These are phyloP conservation scores for Aspergillus haitiensis DNA, from an alignment of 495 filamentous ascomycete genomes.

Conservation along the genomic window DNA sequence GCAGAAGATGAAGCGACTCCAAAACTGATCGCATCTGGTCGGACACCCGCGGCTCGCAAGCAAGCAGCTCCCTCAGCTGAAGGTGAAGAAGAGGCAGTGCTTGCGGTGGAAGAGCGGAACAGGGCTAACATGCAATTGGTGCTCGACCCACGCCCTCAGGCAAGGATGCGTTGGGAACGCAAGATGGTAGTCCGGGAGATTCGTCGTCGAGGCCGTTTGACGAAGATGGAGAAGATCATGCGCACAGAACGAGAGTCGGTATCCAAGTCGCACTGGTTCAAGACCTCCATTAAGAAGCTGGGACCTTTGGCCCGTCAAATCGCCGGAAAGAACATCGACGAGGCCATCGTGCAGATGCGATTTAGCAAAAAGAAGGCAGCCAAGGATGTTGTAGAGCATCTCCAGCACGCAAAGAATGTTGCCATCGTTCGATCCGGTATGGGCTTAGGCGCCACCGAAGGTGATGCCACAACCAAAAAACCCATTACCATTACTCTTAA, in stretches of 20 bases:
- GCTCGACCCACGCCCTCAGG: slow-evolving; percentile 67
- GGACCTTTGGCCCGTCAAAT: slow-evolving; percentile 81
- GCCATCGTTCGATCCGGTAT: slow-evolving; percentile 79
- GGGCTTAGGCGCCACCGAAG: slow-evolving; percentile 61
- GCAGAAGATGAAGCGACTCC: slow-evolving; percentile 35
- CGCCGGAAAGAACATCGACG: slow-evolving; percentile 83
- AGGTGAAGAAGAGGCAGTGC: slow-evolving; percentile 20
- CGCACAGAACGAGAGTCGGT: slow-evolving; percentile 70
- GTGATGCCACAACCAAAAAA: slow-evolving; percentile 36
- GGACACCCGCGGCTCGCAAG: slow-evolving; percentile 29
- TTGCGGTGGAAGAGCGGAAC: slow-evolving; percentile 41
- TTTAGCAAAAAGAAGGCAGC: slow-evolving; percentile 94
- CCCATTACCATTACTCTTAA: slow-evolving; percentile 42
- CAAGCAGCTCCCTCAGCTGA: slow-evolving; percentile 14
- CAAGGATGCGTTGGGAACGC: slow-evolving; percentile 69
- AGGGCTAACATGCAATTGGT: slow-evolving; percentile 52
- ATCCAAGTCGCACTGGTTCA: slow-evolving; percentile 63
- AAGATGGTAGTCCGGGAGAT: slow-evolving; percentile 78
- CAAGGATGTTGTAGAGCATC: slow-evolving; percentile 70
- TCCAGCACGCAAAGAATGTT: slow-evolving; percentile 72
- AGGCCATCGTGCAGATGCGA: slow-evolving; percentile 92
- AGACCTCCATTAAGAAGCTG: slow-evolving; percentile 88
- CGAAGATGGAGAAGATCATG: slow-evolving; percentile 59
- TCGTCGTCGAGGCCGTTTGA: slow-evolving; percentile 64
- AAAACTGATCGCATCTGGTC: slow-evolving; percentile 31